Evolutionary conservation across 2,329 filamentous ascomycete genomes (phyloP), one percentile per base, ranked within the genome.

Genomic region (Ophiocordyceps unilateralis): DNA sequence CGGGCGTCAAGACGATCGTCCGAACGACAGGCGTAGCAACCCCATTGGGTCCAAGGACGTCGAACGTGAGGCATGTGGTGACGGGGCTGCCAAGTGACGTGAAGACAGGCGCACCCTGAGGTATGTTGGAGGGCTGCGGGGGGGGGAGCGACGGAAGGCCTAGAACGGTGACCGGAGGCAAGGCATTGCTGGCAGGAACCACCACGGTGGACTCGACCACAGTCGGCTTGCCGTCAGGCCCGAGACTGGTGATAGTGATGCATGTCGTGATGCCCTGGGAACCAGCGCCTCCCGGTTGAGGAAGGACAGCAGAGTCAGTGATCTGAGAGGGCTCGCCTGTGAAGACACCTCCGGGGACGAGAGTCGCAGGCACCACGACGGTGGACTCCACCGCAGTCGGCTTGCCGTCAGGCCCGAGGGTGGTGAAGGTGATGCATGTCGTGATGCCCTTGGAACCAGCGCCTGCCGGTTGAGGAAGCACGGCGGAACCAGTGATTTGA

Each of bases 331-430:
- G 49, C 22, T 48, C 41, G 1, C 49, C 54, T 15, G 54, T 52
- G 44, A 54, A 45, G 20, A 55, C 23, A 20, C 51, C 53, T 32
- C 50, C 48, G 7, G 43, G 40, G 30, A 39, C 21, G 12, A n/a
- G 5, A 17, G 45, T 44, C 10, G 41, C 41, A 19, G 53, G 49
- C 28, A 58, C 41, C 11, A 54, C 45, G 44, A 57, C 51, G 3
- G 58, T 61, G 10, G 58, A 61, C 32, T 62, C 55, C 17, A 62
- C 45, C 12, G 60, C 50, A 8, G 59, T 62, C 12, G 57, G 53
- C 32, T 45, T 50, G 23, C 49, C 49, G 26, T 51, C 49, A 23
- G 48, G 20, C 17, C 49, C 49, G 17, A 49, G 43, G 17, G 48
- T 20, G 22, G 55, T 60, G 44, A 54, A 53, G 30, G 48, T 59